Evolutionary conservation across 163 green algal species (phyloP).

Genomic region (Chlamydomonas reinhardtii): DNA sequence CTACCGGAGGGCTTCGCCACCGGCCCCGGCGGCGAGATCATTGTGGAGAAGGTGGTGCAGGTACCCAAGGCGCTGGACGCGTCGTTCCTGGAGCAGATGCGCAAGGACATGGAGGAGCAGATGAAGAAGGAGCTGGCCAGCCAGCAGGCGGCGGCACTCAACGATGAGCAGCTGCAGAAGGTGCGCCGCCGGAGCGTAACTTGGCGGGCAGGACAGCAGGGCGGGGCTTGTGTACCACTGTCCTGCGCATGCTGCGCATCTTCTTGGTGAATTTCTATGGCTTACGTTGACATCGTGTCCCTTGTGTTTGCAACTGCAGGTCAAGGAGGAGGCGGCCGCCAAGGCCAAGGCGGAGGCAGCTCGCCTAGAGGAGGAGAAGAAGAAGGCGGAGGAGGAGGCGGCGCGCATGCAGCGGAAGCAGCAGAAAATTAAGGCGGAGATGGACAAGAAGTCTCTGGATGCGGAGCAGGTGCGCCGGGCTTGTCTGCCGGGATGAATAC

Average conservation of each 20-base stretch:
- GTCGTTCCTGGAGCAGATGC: slow-evolving; percentile 59
- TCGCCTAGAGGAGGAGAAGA: slow-evolving; percentile 50
- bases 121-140: slow-evolving; percentile 55
- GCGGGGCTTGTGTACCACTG: no score
- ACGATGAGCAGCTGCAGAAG: slow-evolving; percentile 60
- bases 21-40: slow-evolving; percentile 42
- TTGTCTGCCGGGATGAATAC: no score
- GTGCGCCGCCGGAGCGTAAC: neutral
- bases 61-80: slow-evolving; percentile 66
- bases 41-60: slow-evolving; percentile 55
- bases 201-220: no score
- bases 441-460: slow-evolving; percentile 50
- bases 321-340: slow-evolving; percentile 57
- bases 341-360: slow-evolving; percentile 55
- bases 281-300: no score
- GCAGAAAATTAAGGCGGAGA: slow-evolving; percentile 55
- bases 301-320: slow-evolving; percentile 15
- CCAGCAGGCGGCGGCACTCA: slow-evolving; percentile 50
- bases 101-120: slow-evolving; percentile 64
- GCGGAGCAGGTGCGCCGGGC: slow-evolving; percentile 53
- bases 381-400: slow-evolving; percentile 50
- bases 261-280: no score
- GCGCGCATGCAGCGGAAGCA: slow-evolving; percentile 62
- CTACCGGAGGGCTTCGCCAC: slow-evolving; percentile 33
- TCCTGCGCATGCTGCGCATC: no score